Percentiles rank a stretch among this genome's conserved stretches.
These are phyloP conservation scores for Ceratobasidium sp. DNA, from an alignment of 1,284 basidiomycete species.

Conservation along the genomic window DNA sequence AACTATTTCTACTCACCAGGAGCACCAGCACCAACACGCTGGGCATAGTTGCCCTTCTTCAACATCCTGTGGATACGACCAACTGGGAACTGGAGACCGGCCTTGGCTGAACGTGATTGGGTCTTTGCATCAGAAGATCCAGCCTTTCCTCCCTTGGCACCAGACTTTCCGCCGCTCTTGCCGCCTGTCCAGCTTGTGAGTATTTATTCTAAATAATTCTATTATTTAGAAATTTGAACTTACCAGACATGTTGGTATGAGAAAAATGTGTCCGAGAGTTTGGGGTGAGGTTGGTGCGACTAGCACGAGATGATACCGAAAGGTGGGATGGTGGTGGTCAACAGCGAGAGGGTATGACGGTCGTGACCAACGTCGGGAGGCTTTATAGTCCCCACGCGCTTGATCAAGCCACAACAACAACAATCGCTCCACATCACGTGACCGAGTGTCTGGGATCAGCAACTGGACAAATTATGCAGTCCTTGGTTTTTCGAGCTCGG, in stretches of 20 bases:
- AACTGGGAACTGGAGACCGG: slow-evolving; percentile 49
- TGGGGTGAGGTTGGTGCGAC: neutral
- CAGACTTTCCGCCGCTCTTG: slow-evolving; percentile 43
- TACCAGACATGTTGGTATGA: slow-evolving; percentile 37
- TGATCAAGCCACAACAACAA: slow-evolving; percentile 37
- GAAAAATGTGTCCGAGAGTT: neutral
- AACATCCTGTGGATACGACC: slow-evolving; percentile 48
- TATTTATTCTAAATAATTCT: too few relatives aligned
- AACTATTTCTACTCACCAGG: slow-evolving; percentile 45
- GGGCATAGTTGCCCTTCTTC: slow-evolving; percentile 48
- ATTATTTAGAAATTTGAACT: slow-evolving; percentile 1
- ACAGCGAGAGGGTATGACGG: slow-evolving; percentile 2
- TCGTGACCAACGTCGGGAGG: neutral
- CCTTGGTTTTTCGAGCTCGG: neutral
- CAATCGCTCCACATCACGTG: slow-evolving; percentile 23
- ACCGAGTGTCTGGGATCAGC: neutral
- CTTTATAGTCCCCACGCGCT: slow-evolving; percentile 36
- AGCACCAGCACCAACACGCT: slow-evolving; percentile 48
- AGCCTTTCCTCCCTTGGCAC: slow-evolving; percentile 50
- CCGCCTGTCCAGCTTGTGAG: slow-evolving; percentile 25
- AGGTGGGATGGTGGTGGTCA: slow-evolving; percentile 22
- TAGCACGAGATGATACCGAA: neutral
- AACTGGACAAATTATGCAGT: slow-evolving; percentile 19
- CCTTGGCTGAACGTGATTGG: slow-evolving; percentile 47
- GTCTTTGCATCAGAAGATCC: slow-evolving; percentile 47